These are phyloP conservation scores for Mortierella sp. DNA, from an alignment of 371 early-diverging fungal species.

Conservation along the genomic window DNA sequence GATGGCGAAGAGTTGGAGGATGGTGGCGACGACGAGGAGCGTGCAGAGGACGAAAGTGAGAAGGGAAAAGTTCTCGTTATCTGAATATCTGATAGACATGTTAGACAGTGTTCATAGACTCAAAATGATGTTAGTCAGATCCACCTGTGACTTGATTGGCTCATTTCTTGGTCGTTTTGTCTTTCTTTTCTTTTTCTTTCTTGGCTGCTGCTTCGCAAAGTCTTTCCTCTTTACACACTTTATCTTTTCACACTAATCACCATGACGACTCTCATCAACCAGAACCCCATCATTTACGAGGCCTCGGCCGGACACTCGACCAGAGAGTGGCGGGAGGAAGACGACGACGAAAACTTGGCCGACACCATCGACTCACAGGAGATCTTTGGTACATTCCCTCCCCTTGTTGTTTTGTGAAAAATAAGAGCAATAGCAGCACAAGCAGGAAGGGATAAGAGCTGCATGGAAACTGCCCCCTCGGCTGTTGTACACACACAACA, in stretches of 20 bases:
- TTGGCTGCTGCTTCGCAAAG: not conserved
- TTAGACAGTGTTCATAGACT: not conserved
- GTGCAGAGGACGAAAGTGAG: not conserved
- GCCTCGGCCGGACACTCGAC: constrained; percentile 60
- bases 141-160: not conserved
- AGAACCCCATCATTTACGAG: constrained; percentile 87
- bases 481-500: not conserved
- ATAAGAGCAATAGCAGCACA: not conserved
- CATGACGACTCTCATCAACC: constrained; percentile 74
- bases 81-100: not conserved
- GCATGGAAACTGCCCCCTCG: not conserved
- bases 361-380: constrained; percentile 91
- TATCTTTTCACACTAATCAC: not conserved
- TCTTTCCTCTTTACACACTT: not conserved
- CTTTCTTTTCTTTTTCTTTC: not conserved
- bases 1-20: constrained; percentile 11
- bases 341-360: constrained; percentile 75
- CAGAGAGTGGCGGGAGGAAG: constrained; percentile 68
- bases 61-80: not conserved
- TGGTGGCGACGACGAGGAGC: constrained; percentile 9
- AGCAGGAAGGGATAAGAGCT: not conserved
- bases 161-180: not conserved
- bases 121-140: not conserved
- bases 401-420: not conserved
- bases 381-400: constrained; percentile 75